These are phyloP conservation scores for Eimeria necatrix DNA, from an alignment of 169 alveolate species.

Conservation along the genomic window DNA sequence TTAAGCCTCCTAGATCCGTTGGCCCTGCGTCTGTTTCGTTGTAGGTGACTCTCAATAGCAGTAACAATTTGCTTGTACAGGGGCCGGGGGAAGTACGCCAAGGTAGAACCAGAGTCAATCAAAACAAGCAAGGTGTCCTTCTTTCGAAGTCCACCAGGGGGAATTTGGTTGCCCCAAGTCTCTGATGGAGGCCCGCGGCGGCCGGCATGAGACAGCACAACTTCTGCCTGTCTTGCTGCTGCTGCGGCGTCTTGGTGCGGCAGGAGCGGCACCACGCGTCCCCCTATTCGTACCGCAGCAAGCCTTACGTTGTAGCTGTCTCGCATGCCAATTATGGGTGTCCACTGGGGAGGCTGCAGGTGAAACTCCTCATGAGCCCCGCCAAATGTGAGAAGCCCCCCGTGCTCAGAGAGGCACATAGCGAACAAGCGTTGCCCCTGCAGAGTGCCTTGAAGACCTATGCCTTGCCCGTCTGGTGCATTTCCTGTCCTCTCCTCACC, in stretches of 20 bases:
- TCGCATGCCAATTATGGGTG: constrained; percentile 30
- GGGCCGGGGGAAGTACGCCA: constrained; percentile 84
- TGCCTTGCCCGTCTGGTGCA: constrained; percentile 9
- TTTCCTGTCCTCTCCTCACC: neutral
- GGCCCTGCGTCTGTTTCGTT: neutral
- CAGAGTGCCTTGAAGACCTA: neutral
- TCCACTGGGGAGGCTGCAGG: neutral
- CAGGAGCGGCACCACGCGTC: neutral
- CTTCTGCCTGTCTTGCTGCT: neutral
- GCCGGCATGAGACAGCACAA: neutral
- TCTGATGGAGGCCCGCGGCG: constrained; percentile 22
- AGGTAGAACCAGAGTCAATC: constrained; percentile 85
- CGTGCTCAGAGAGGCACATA: constrained; percentile 64
- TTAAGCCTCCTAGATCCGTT: neutral
- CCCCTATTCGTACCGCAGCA: neutral
- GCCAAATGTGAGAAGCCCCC: constrained; percentile 46
- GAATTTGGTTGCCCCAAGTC: neutral
- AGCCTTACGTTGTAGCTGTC: constrained; percentile 40
- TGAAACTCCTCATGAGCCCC: constrained; percentile 66
- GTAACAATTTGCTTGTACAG: constrained; percentile 79
- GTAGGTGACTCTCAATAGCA: constrained; percentile 70
- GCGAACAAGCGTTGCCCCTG: constrained; percentile 65
- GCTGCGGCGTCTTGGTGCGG: neutral
- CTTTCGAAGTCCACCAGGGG: neutral
- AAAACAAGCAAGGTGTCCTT: constrained; percentile 48